Base-by-base conservation (phyloP, 2,329 filamentous ascomycete species). In the Fusarium drepaniforme region DNA sequence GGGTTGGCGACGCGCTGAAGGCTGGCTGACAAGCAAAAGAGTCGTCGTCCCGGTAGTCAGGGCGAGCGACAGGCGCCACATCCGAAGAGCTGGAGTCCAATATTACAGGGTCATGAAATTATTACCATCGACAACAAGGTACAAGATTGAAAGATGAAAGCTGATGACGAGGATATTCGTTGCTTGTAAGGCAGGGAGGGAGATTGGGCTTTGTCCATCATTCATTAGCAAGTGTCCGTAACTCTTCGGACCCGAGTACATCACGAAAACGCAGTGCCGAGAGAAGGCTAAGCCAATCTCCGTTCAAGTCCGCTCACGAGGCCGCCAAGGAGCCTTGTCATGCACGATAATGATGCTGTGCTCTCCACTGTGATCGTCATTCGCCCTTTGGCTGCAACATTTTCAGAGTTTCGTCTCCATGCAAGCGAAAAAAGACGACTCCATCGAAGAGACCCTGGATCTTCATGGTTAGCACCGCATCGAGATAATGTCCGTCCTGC, bases 361-460 rank as follows among this genome's bases (percentile, higher is more conserved):
- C 35, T 28, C 70, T 53, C 68, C 68, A 69, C 68, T 28, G 49
- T 58, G 51, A 74, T 62, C 72, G 68, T 74, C 72, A 74, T 64
- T 15, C 37, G 44, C 64, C 35, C 51, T 51, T n/a, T 7, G 30
- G n/a, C 46, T 53, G n/a, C 66, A 25, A 49, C 44, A 25, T 21
- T 46, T 25, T 25, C 44, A 38, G 15, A 35, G 33, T 35, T 30
- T 30, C 12, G 37, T 16, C 37, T 38, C 37, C 37, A 38, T 35
- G 28, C 33, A 35, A 35, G 33, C 33, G 33, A n/a, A n/a, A 33
- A 12, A 35, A 44, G 5, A 25, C 23, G 42, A 53, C 70, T 66
- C 69, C 62, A 73, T 61, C 18, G 66, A 56, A 23, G 18, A 70
- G 70, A 75, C 73, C 73, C 73, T 75, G 67, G 70, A 75, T 75